Base-by-base conservation (phyloP, 2,329 filamentous ascomycete genomes). In the Colletotrichum cordylinicola region DNA sequence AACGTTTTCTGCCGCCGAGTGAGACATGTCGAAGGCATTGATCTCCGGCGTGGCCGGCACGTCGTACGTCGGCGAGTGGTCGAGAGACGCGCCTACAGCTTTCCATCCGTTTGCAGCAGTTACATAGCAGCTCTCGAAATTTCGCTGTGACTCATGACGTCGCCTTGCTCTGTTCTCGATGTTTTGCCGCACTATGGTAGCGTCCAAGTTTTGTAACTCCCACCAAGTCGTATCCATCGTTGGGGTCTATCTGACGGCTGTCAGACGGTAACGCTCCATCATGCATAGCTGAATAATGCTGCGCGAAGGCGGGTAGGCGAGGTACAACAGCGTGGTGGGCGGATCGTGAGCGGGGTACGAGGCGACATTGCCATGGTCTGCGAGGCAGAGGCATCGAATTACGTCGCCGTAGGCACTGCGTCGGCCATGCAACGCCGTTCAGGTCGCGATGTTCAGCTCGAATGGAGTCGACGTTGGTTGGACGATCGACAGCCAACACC, bases 401-500 rank as follows among this genome's bases (percentile, higher is more conserved):
- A 24, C 33, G 27, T n/a, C 48, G 43, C 18, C 39, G 24, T 56
- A 27, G 7, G 48, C 10, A 27, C 24, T 8, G 24, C 18, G n/a
- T 61, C 43, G 16, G 24, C 27, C 18, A 33, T 4, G 35, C 37
- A 33, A 37, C 7, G n/a, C 43, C 43, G 43, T 48, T 21, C 43
- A 21, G 12, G 9, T 35, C 16, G 67, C 6, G 43, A 71, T 29
- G 27, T 75, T 29, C 33, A 65, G 64, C 13, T 43, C 39, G 39
- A 69, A 71, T 39, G 4, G 62, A 58, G 67, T 72, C 72, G 72
- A 48, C 56, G 60, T 43, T 55, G 58, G 48, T 55, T 60, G 58
- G 27, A 48, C 15, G 74, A 76, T 76, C 76, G 60, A 70, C 69
- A n/a, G 37, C 55, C 56, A 62, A 33, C 16, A 48, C 37, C 74